Evolutionary conservation across 768 basidiomycete species (phyloP), one percentile per base, ranked within the genome.

Genomic region (Lactifluus volemus): DNA sequence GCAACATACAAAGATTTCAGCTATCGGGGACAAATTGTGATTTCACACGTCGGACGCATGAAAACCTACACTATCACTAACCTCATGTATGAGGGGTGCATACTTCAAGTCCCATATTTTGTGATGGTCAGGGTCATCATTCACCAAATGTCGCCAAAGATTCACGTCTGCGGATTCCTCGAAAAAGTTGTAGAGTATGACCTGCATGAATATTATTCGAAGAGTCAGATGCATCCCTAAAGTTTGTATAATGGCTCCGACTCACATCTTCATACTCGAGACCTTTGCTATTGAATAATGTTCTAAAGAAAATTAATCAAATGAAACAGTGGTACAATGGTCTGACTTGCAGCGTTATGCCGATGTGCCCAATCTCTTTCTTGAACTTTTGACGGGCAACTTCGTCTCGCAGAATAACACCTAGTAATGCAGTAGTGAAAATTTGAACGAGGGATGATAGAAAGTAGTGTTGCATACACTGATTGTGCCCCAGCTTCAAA

Each of bases 151-250:
- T 8, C 42, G 32, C 64, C 64, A 65, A 19, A 54, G 49, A 2
- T 32, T 48, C 44, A 78, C 78, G 2, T 80, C 70, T 0, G 67
- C 65, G 0, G 88, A 89, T 64, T 86, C 84, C 29, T 81, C 77
- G 65, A 90, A 90, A 70, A 89, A 89, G 63, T 90, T 83, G 66
- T 84, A 89, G 11, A 90, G 67, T 3, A 90, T 74, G 4, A 90
- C 86, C 86, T 88, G 58, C 0, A 4, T 11, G 7, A 9, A 25
- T 14, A 41, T 8, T 14, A 41, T 8, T 47, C 25, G n/a, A 58
- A 25, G 14, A 44, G 14, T 29, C 34, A 52, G 14, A 21, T 3
- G 6, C 0, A 2, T 36, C 32, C 15, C 25, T 0, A 45, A 4
- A 8, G 2, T 11, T 30, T 30, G 25, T 8, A 11, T 6, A 45